phyloP scores from a whole-genome alignment of 768 basidiomycete genomes.

The Rhizopogon vesiculosus region DNA sequence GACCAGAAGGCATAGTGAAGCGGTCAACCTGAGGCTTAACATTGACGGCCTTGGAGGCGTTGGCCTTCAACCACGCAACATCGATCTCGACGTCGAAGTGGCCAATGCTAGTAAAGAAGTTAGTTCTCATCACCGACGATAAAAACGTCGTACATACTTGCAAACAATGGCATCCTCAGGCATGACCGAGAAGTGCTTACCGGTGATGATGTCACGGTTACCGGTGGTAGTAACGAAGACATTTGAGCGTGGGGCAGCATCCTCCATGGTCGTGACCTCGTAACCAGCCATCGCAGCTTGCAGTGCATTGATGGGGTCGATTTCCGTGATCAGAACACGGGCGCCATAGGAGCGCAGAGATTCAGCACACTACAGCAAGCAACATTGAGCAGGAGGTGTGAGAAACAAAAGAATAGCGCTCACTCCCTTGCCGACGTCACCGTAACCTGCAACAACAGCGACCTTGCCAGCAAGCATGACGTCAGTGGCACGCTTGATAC shows the following conservation, averaged over 20 bases:
- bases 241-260: slow-evolving; percentile 84
- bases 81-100: slow-evolving; percentile 92
- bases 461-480: slow-evolving; percentile 99
- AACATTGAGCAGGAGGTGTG: background rate
- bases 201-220: slow-evolving; percentile 96
- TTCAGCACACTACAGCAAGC: slow-evolving; percentile 80
- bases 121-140: slow-evolving; percentile 7
- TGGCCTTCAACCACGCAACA: slow-evolving; percentile 96
- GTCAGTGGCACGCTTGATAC: slow-evolving; percentile 99
- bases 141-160: slow-evolving; percentile 61
- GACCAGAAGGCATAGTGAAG: slow-evolving; percentile 86
- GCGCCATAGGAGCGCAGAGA: slow-evolving; percentile 96
- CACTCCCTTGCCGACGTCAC: slow-evolving; percentile 99
- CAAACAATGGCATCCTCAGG: slow-evolving; percentile 97
- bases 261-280: slow-evolving; percentile 98
- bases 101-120: slow-evolving; percentile 53
- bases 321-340: slow-evolving; percentile 94
- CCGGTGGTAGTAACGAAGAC: slow-evolving; percentile 98
- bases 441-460: slow-evolving; percentile 96
- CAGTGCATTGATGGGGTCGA: slow-evolving; percentile 99
- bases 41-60: slow-evolving; percentile 79
- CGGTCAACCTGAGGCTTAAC: slow-evolving; percentile 99
- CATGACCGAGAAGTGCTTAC: slow-evolving; percentile 89
- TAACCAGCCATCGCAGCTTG: slow-evolving; percentile 99
- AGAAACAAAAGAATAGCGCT: slow-evolving; percentile 28